Conservation (phyloP, 140 eudicot genomes). For the Flaveria floridana region DNA sequence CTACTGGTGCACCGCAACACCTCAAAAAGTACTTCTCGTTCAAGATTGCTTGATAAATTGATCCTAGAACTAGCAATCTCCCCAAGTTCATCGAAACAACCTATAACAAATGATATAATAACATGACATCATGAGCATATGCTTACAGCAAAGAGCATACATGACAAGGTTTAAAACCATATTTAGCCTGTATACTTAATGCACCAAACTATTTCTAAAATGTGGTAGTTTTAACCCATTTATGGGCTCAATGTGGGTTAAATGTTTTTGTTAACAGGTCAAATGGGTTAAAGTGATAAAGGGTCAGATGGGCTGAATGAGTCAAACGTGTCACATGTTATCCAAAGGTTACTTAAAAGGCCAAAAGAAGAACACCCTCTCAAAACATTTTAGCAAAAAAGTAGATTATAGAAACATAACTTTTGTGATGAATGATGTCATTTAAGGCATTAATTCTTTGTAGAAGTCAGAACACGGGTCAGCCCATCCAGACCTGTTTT, state of each 20-base stretch:
- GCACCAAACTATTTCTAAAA: neutral
- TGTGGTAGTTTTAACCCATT: neutral
- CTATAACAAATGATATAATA: conserved; percentile 37
- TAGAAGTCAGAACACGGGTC: neutral
- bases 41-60: conserved; percentile 41
- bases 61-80: conserved; percentile 47
- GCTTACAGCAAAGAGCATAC: conserved; percentile 3
- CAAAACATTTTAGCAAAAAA: neutral
- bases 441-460: neutral
- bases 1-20: conserved; percentile 57
- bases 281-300: neutral
- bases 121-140: conserved; percentile 12
- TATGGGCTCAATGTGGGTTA: neutral
- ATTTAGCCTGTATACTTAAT: neutral
- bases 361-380: neutral
- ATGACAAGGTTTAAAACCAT: neutral
- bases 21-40: conserved; percentile 61
- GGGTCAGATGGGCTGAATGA: neutral
- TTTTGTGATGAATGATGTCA: neutral
- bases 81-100: conserved; percentile 58
- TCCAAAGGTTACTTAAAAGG: neutral
- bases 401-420: neutral
- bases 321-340: neutral
- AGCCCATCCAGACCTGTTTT: neutral
- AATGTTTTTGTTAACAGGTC: neutral